Percentiles rank a stretch among this genome's conserved stretches.
Conservation (phyloP, 2,329 filamentous ascomycete genomes). For the Didymella pomorum region DNA sequence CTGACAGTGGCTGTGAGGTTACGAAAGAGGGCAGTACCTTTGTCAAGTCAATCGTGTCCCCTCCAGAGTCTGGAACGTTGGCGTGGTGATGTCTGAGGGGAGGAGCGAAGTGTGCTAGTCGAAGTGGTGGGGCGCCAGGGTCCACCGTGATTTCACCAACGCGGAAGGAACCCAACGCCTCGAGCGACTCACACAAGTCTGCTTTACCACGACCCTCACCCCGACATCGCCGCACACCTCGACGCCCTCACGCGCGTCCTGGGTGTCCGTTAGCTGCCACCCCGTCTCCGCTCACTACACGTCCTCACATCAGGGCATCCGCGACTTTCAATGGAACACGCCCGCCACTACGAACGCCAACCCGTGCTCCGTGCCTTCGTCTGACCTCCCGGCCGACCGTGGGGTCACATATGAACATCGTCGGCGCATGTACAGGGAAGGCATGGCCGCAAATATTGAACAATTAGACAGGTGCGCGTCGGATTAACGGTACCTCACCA, state of each 20-base stretch:
- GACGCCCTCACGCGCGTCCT: slow-evolving; percentile 33
- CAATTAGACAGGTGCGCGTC: slow-evolving; percentile 61
- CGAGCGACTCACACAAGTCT: slow-evolving; percentile 12
- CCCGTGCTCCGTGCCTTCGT: slow-evolving; percentile 62
- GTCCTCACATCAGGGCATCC: slow-evolving; percentile 44
- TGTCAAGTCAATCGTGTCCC: slow-evolving; percentile 10
- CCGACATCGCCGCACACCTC: slow-evolving; percentile 15
- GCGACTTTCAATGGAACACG: slow-evolving; percentile 65
- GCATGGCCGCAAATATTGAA: slow-evolving; percentile 58
- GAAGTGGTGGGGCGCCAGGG: slow-evolving; percentile 7
- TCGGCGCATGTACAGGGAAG: slow-evolving; percentile 31
- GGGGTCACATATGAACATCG: slow-evolving; percentile 55
- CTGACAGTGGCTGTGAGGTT: slow-evolving; percentile 12
- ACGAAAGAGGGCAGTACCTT: slow-evolving; percentile 18
- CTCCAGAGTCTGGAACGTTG: not conserved
- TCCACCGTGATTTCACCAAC: slow-evolving; percentile 3
- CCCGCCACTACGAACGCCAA: slow-evolving; percentile 56
- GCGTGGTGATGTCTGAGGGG: not conserved
- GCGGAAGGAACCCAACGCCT: slow-evolving; percentile 11
- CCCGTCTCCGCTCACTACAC: slow-evolving; percentile 38
- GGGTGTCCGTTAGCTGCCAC: slow-evolving; percentile 37
- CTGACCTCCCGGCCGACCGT: slow-evolving; percentile 65
- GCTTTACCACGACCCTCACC: slow-evolving; percentile 3
- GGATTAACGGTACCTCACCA: not conserved
- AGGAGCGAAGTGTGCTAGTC: slow-evolving; percentile 8